A percentile compares a stretch with the other conserved stretches of the same genome.
These are phyloP conservation scores for Scleroderma citrinum DNA, from an alignment of 768 basidiomycete genomes.

Conservation along the genomic window DNA sequence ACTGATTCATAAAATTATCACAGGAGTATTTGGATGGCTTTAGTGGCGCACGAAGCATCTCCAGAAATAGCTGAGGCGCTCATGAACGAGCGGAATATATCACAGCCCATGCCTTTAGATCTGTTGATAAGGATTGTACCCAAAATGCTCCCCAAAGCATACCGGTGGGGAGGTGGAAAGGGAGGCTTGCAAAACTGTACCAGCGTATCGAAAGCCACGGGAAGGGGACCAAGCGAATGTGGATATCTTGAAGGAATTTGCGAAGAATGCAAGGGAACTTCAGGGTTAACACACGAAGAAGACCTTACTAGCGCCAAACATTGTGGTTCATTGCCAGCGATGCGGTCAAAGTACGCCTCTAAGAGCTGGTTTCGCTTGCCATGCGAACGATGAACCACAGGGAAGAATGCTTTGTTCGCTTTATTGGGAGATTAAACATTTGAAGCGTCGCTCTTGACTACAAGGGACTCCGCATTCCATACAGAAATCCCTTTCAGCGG, in stretches of 20 bases:
- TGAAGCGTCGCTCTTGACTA: background rate
- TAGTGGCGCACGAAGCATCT: conserved; percentile 50
- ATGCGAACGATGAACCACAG: background rate
- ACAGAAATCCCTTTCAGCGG: too few species aligned
- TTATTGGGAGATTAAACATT: too few species aligned
- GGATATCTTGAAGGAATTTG: conserved; percentile 37
- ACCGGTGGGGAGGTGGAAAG: conserved; percentile 61
- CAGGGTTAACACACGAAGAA: conserved; percentile 2
- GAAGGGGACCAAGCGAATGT: conserved; percentile 35
- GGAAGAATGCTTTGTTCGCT: too few species aligned
- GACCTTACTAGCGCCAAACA: background rate
- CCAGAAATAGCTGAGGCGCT: conserved; percentile 58
- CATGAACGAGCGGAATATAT: conserved; percentile 40
- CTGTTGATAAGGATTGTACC: conserved; percentile 36
- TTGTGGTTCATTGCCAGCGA: background rate
- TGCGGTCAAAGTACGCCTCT: background rate
- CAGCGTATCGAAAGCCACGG: conserved; percentile 37
- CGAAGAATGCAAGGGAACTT: conserved; percentile 36
- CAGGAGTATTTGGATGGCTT: conserved; percentile 28
- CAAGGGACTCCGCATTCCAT: background rate
- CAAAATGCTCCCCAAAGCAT: conserved; percentile 54
- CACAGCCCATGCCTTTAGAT: too few species aligned
- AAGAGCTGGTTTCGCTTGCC: too few species aligned
- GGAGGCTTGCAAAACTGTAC: conserved; percentile 41
- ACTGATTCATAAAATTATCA: too few species aligned